Evolutionary conservation across 2,329 filamentous ascomycete species (phyloP).

Genomic region (Colletotrichum sp.): DNA sequence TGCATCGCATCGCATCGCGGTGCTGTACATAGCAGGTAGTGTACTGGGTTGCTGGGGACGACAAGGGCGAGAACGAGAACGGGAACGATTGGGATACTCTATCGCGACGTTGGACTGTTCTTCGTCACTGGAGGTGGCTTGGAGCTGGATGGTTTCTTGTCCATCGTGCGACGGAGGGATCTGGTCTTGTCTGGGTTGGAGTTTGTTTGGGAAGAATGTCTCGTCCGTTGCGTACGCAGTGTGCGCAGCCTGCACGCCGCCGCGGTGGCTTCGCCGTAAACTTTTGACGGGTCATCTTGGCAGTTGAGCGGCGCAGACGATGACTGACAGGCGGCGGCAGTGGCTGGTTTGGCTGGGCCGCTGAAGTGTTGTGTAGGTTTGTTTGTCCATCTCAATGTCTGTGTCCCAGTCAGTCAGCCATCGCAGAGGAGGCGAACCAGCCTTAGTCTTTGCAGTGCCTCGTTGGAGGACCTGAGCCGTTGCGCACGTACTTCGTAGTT

Average conservation of each 20-base stretch:
- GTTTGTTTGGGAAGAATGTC: neutral
- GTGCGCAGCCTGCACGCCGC: neutral
- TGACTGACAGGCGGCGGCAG: neutral
- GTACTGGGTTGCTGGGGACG: neutral
- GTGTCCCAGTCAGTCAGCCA: neutral
- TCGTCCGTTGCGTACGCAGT: slow-evolving; percentile 2
- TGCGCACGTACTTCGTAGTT: neutral
- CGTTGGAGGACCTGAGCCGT: neutral
- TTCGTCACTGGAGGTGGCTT: slow-evolving; percentile 13
- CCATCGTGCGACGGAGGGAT: neutral
- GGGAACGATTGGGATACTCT: neutral
- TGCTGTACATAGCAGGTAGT: neutral
- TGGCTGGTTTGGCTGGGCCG: neutral
- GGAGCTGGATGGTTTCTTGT: neutral
- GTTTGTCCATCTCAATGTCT: neutral
- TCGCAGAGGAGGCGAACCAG: neutral
- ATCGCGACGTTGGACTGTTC: neutral
- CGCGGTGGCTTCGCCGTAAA: slow-evolving; percentile 1
- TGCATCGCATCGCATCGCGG: neutral
- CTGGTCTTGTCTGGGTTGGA: neutral
- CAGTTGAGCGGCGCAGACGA: neutral
- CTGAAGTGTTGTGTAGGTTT: neutral
- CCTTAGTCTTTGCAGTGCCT: neutral
- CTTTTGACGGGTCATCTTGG: neutral
- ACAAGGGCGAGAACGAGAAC: neutral